A percentile compares a stretch with the other conserved stretches of the same genome.
These are phyloP conservation scores for Termitomyces heimii DNA, from an alignment of 768 basidiomycete species.

Conservation along the genomic window DNA sequence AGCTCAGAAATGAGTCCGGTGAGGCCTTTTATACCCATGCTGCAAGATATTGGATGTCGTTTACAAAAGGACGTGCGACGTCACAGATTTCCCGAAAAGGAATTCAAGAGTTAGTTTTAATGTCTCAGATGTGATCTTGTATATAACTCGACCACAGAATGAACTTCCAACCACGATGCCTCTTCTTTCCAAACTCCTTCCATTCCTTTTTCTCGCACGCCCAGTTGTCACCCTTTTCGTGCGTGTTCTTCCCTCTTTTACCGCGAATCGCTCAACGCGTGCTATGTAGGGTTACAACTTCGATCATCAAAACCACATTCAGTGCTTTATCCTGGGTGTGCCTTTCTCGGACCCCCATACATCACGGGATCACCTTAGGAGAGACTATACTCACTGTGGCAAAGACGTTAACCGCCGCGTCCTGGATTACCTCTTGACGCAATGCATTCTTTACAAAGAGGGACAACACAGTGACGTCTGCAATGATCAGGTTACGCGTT, in stretches of 20 bases:
- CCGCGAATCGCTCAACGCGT: neutral
- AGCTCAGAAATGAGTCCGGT: slow-evolving; percentile 86
- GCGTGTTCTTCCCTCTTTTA: neutral
- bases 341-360: slow-evolving; percentile 8
- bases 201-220: slow-evolving; percentile 7
- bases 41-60: slow-evolving; percentile 5
- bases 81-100: neutral
- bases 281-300: slow-evolving; percentile 4
- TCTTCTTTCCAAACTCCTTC: slow-evolving; percentile 5
- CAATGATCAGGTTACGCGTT: slow-evolving; percentile 5
- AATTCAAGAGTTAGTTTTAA: neutral
- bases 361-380: slow-evolving; percentile 7
- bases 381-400: slow-evolving; percentile 7
- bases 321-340: slow-evolving; percentile 9
- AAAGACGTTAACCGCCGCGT: slow-evolving; percentile 10
- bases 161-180: neutral
- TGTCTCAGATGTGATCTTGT: slow-evolving; percentile 6
- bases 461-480: slow-evolving; percentile 7
- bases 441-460: slow-evolving; percentile 7
- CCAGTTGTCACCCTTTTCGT: slow-evolving; percentile 2
- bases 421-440: slow-evolving; percentile 11
- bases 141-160: slow-evolving; percentile 3
- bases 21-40: slow-evolving; percentile 94
- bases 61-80: neutral
- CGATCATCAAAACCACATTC: neutral